Evolutionary conservation across 1,139 yeast species (phyloP), one percentile per base, ranked within the genome.

Genomic region (Kurtzmaniella quercitrusa): DNA sequence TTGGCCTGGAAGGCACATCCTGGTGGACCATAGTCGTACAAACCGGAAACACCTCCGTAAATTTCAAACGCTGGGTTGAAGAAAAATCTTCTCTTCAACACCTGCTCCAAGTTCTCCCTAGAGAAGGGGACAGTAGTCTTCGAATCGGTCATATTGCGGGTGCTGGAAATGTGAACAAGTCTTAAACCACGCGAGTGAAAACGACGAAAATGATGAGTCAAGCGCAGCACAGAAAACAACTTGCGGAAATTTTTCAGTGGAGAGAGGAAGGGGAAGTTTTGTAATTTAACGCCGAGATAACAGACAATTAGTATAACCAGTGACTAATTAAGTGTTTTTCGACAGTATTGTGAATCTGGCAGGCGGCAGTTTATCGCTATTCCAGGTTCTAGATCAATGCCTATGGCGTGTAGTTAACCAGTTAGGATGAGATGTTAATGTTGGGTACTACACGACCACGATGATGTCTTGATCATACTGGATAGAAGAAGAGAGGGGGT

Each of bases 11-110:
- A 81, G 12, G 98, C 95, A 72, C 98, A 91, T 48, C 98, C 98
- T 64, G 98, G 97, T 49, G 99, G 99, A 69, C 99, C 99, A 61
- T 89, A 94, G 65, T 94, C 99, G 65, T 88, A 94, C 47, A 94
- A 76, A 52, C 99, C 99, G 42, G 97, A 88, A 41, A 94, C 98
- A 64, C 98, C 98, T 53, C 98, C 98, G 63, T 94, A 94, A 50
- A 93, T 82, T 62, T 94, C 98, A 60, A 94, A 94, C 37, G 98
- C 84, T 50, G 98, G 98, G 33, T 98, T 97, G 62, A 80, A 93
- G 70, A 94, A 94, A 74, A 94, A 94, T 65, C 99, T 81, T 68
- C 97, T 84, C 67, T 91, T 93, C 56, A 94, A 75, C 44, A 91
- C 87, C 63, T 87, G 85, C 65, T 94, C 99, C 58, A 94, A 75